These are phyloP conservation scores for Paspalum vaginatum DNA, from an alignment of 176 grass and related monocot genomes.

Conservation along the genomic window DNA sequence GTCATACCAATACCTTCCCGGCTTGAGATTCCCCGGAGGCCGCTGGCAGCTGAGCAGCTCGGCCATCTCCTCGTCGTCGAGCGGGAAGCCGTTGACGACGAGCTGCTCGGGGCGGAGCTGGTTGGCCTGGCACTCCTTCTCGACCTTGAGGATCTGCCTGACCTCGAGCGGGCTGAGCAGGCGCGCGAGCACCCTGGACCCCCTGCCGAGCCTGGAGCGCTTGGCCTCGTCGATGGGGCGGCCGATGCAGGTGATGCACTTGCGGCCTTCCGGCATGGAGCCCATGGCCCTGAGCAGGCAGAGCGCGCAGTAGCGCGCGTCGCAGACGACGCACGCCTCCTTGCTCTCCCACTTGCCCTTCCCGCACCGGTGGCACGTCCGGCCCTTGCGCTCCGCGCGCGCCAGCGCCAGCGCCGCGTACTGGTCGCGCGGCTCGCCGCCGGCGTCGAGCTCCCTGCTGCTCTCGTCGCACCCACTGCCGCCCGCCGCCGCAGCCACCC, in stretches of 20 bases:
- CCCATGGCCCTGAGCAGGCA: conserved; percentile 93
- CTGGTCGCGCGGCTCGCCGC: conserved; percentile 38
- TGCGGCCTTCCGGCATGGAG: conserved; percentile 94
- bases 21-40: conserved; percentile 86
- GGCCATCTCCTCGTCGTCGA: conserved; percentile 70
- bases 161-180: conserved; percentile 87
- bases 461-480: conserved; percentile 46
- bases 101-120: conserved; percentile 88
- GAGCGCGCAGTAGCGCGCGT: conserved; percentile 67
- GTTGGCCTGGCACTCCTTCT: conserved; percentile 95
- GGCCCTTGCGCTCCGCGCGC: conserved; percentile 55
- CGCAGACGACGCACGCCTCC: conserved; percentile 84
- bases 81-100: conserved; percentile 66
- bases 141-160: conserved; percentile 85
- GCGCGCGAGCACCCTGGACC: conserved; percentile 63
- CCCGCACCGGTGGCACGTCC: conserved; percentile 66
- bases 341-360: conserved; percentile 96
- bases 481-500: conserved; percentile 6
- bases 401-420: conserved; percentile 56
- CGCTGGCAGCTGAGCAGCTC: conserved; percentile 75
- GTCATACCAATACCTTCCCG: conserved; percentile 98
- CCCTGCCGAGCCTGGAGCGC: conserved; percentile 79
- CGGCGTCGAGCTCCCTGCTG: conserved; percentile 57
- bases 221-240: conserved; percentile 73
- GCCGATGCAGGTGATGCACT: conserved; percentile 85